Evolutionary conservation across 257 asterid genomes (phyloP).

Genomic region (Parsonsia alboflavescens): DNA sequence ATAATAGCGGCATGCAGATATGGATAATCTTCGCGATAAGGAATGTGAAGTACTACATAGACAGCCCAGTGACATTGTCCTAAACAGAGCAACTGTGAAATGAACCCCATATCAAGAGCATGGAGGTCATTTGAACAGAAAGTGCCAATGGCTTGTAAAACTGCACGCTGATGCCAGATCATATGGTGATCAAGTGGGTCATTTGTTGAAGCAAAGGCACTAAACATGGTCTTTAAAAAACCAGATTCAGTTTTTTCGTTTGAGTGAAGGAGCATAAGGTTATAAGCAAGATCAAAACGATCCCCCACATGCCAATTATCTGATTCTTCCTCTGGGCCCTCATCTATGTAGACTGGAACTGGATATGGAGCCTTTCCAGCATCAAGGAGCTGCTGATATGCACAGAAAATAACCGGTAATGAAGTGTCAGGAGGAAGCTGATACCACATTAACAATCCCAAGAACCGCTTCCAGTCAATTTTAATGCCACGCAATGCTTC

Average conservation of each 20-base stretch:
- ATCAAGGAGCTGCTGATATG: conserved; percentile 73
- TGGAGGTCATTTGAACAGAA: conserved; percentile 89
- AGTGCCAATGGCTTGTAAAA: conserved; percentile 89
- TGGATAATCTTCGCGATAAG: conserved; percentile 86
- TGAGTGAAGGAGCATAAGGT: conserved; percentile 97
- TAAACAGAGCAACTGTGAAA: conserved; percentile 82
- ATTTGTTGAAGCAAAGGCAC: conserved; percentile 73
- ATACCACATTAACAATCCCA: conserved; percentile 97
- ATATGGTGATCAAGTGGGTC: conserved; percentile 98
- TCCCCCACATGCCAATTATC: conserved; percentile 41
- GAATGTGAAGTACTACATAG: conserved; percentile 90
- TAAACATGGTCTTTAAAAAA: conserved; percentile 47
- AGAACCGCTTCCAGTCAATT: conserved; percentile 95
- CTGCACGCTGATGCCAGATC: conserved; percentile 98
- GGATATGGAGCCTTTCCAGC: conserved; percentile 89
- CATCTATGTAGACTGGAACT: conserved; percentile 90
- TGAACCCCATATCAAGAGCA: conserved; percentile 81
- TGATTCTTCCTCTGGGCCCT: conserved; percentile 58
- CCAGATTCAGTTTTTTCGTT: conserved; percentile 68
- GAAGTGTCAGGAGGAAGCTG: conserved; percentile 57
- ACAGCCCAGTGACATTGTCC: conserved; percentile 99
- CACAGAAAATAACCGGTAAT: not conserved
- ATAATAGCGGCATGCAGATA: conserved; percentile 62
- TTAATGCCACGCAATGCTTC: conserved; percentile 57
- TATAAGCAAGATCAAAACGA: conserved; percentile 79